These are phyloP conservation scores for Tuber melanosporum DNA, from an alignment of 495 filamentous ascomycete genomes.

Conservation along the genomic window DNA sequence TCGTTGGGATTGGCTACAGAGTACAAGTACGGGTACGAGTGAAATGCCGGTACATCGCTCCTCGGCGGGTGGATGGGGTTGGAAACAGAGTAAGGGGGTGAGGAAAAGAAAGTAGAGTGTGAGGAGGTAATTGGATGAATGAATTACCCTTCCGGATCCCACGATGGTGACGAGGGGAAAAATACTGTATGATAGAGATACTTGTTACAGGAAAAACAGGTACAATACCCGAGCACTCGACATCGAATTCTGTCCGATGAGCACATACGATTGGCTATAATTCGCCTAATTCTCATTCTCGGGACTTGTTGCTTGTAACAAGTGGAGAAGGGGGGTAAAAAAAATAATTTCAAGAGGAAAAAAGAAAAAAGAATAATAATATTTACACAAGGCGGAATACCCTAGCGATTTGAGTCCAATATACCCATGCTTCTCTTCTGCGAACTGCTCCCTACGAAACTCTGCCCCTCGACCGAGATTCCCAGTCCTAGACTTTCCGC, in stretches of 20 bases:
- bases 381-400: background rate
- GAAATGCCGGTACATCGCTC: background rate
- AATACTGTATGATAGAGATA: background rate
- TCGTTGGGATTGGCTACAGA: background rate
- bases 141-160: too few relatives aligned
- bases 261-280: too few relatives aligned
- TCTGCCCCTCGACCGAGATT: conserved; percentile 30
- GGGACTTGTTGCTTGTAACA: too few relatives aligned
- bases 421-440: background rate
- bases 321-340: background rate
- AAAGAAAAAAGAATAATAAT: background rate
- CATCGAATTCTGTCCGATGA: too few relatives aligned
- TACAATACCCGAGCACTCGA: too few relatives aligned
- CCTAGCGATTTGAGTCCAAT: background rate
- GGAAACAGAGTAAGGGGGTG: background rate
- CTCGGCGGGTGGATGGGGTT: background rate
- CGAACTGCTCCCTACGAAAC: conserved; percentile 13
- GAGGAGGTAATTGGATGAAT: too few relatives aligned
- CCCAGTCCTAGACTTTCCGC: conserved; percentile 11
- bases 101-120: background rate
- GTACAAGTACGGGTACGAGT: background rate
- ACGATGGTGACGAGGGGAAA: background rate
- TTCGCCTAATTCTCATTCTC: too few relatives aligned
- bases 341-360: background rate
- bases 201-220: too few relatives aligned